Base-by-base conservation (phyloP, 306 rosid genomes). In the Gillenia trifoliata region DNA sequence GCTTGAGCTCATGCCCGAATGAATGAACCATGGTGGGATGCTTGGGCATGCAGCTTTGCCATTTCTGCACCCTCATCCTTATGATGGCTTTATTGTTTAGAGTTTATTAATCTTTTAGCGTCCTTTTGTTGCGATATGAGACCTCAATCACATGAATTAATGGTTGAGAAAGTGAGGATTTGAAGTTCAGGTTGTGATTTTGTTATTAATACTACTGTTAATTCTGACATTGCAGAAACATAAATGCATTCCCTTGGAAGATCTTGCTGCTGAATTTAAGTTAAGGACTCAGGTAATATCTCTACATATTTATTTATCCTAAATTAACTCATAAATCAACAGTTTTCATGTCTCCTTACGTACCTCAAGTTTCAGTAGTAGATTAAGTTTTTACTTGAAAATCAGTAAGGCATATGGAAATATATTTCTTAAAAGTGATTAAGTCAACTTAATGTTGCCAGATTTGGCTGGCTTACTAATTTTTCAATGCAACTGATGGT, bases 221-320 rank as follows among this genome's bases (percentile, higher is more conserved):
- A 73, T 26, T 75, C 13, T 76, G 64, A 73, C 72, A 57, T 66
- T 82, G 82, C 96, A 95, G 99, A 89, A 81, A 73, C 88, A 90
- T 56, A 95, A 95, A 85, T 92, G 99, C 77, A 89, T 95, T 75
- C 97, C 92, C 64, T 85, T 95, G 67, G 99, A 95, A 84, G 98
- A 95, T 75, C 92, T 95, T 80, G 98, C 99, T 79, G 97, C 98
- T 59, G 99, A 95, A 77, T 92, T 90, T 71, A 90, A 85, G 71
- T 78, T 95, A 50, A 86, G 97, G 56, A 95, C 99, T 26, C 99
- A 95, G 97, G 99, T 94, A 90, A 68, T 73, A 41, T 60, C 66
- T 23, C 7, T 6, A 11, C 16, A 64, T 45, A 8, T 29, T 81
- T 45, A 8, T 29, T 81, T 25, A 3, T 36, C 43, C 74, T 50